Base-by-base conservation (phyloP, 352 stramenopile genomes). In the Phytophthora sp. region DNA sequence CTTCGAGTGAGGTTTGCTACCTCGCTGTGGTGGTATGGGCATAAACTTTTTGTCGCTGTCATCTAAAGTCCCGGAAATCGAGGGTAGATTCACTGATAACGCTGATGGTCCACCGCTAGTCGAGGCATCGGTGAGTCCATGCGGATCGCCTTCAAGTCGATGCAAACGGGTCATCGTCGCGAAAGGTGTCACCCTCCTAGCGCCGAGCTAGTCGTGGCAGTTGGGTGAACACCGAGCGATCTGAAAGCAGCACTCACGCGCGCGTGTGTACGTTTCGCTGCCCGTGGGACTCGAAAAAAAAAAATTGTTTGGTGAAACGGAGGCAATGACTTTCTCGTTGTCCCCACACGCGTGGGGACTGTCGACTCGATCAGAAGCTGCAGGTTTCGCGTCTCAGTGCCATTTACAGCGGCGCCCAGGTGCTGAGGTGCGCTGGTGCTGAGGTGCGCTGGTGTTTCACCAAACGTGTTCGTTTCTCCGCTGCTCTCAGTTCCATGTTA, bases 21-120 rank as follows among this genome's bases (percentile, higher is more conserved):
- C 48, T 21, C 77, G 79, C 31, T 90, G 78, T 18, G 81, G 81
- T 27, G 81, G 81, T 35, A 80, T 79, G 4, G 81, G 81, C 30
- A 80, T 79, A 38, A 80, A 81, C 9, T 62, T 62, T 35, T 53
- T 66, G 53, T 69, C 56, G 44, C 61, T 44, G 5, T 64, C 44
- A 41, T 51, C 67, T 17, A 58, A 24, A 13, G 44, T 43, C 21
- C 67, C 56, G 20, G 79, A 72, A 43, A 87, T 86, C 13, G 79
- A 86, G 5, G 81, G 78, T 24, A 90, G 79, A 30, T 68, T 83
- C 37, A 85, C 72, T 5, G 60, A 39, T 13, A 68, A 35, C 6
- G 46, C 15, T 17, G 54, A 46, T 7, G 59, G 43, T 5, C 52
- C 53, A 5, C 20, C 31, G 23, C 13, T 20, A 42, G 30, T 59